Base-by-base conservation (phyloP, 192 early-diverging fungal species). In the Linnemannia elongata region DNA sequence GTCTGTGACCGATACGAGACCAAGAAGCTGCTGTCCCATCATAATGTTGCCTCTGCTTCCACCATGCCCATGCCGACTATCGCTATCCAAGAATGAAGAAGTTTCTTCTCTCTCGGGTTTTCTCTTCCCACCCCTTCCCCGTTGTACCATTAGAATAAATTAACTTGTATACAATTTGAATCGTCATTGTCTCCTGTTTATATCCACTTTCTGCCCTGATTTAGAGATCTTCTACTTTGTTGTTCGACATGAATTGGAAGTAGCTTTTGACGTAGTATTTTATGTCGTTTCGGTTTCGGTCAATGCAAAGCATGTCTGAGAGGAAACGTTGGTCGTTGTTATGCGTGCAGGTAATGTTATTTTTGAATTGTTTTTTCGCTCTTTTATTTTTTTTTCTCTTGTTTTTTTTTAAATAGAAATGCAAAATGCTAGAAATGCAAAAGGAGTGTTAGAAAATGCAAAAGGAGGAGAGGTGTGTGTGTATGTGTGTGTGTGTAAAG, bases 1-100 rank as follows among this genome's bases (percentile, higher is more conserved):
- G 63, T 87, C 8, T 85, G 77, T 36, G 77, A 83, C 41, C 76
- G 82, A 24, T 33, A 20, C 1, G 76, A 78, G 52, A 69, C 70
- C 9, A 60, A n/a, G 49, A 82, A 76, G 33, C 35, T 30, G 18
- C 24, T 57, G 22, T 27, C n/a, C 24, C 55, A 57, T 10, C 55
- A 57, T 57, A 57, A n/a, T 24, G 10, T 24, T n/a, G 24, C 55
- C 9, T 27, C 24, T 57, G 55, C n/a, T 24, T 27, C 7, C 9
- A 57, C 55, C 6, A 27, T 9, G n/a, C 0, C 55, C 55, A 9
- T 27, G 55, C 55, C n/a, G 24, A 57, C 55, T 7, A 57, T 57
- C n/a, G 55, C 55, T 27, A 57, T 57, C 55, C 55, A 9, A 10
- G 55, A 57, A 27, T 57, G 55, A 57, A 27, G n/a, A 10, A 1